Evolutionary conservation across 371 early-diverging fungal genomes (phyloP).

Genomic region (Conidiobolus incongruus): DNA sequence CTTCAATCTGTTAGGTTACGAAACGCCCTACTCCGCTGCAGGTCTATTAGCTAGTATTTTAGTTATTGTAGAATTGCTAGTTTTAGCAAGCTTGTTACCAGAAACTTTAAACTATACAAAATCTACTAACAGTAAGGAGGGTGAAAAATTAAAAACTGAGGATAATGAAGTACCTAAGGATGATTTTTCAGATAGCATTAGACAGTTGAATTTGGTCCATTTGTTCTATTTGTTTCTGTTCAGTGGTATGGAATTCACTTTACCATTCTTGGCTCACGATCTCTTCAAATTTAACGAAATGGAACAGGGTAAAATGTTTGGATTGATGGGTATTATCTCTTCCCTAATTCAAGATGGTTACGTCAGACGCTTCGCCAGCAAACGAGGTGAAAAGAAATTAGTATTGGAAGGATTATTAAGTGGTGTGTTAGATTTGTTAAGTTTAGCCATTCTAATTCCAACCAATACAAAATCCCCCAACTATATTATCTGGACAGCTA

Average conservation of each 20-base stretch:
- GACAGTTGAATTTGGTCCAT: slow-evolving; percentile 21
- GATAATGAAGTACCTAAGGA: not conserved
- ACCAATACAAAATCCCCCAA: too few species aligned
- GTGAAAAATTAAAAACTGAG: slow-evolving; percentile 3
- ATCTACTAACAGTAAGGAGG: slow-evolving; percentile 5
- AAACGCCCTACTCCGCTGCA: slow-evolving; percentile 40
- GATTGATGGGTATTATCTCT: slow-evolving; percentile 66
- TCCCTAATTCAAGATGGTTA: slow-evolving; percentile 84
- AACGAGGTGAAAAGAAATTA: slow-evolving; percentile 38
- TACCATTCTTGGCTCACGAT: slow-evolving; percentile 88
- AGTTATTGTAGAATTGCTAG: slow-evolving; percentile 52
- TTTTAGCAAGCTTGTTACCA: slow-evolving; percentile 43
- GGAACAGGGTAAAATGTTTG: slow-evolving; percentile 78
- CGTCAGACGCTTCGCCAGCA: slow-evolving; percentile 52
- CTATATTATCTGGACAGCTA: slow-evolving; percentile 13
- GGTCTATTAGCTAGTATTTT: slow-evolving; percentile 67
- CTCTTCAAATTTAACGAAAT: slow-evolving; percentile 60
- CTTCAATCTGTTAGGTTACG: too few species aligned
- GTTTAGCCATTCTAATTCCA: slow-evolving; percentile 24
- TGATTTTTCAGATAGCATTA: not conserved
- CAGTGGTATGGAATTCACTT: slow-evolving; percentile 94
- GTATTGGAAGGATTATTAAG: slow-evolving; percentile 53
- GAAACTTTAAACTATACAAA: slow-evolving; percentile 40
- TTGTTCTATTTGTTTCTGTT: slow-evolving; percentile 76
- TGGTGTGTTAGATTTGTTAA: slow-evolving; percentile 39